Evolutionary conservation across 257 asterid species (phyloP), one percentile per base, ranked within the genome.

Genomic region (Petunia axillaris): DNA sequence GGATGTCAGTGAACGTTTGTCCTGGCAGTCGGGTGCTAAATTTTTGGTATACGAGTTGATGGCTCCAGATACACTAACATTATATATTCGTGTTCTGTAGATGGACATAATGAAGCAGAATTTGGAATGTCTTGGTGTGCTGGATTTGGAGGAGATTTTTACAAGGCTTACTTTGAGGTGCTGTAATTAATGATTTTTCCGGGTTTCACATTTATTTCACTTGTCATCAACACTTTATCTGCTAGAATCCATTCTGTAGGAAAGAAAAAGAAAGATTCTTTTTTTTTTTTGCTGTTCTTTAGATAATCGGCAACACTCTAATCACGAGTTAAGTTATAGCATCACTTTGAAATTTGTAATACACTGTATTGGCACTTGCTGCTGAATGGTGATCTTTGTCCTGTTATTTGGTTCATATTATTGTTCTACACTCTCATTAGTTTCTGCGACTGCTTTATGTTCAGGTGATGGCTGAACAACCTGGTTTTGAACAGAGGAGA

Each of bases 81-180:
- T 52, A 78, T 44, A 37, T 10, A 67, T 75, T 41, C 70, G 1
- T 64, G 2, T 8, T 15, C 7, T 78, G 75, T 74, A 95, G 99
- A 95, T 83, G 99, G 99, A 25, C 99, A 95, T 83, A 91, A 86
- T 40, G 99, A 95, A 82, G 99, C 97, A 6, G 99, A 95, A 84
- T 95, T 95, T 78, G 98, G 98, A 83, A 95, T 95, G 99, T 93
- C 97, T 36, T 95, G 99, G 99, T 95, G 98, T 86, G 98, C 98
- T 57, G 98, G 99, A 85, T 93, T 93, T 77, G 93, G 93, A 59
- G 97, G 93, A 84, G 86, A 95, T 8, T 95, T 95, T 82, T 95
- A 95, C 84, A 78, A 78, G 53, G 93, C 93, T 80, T 95, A 93
- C 87, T 95, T 92, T 78, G 96, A 92, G 99, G 99, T 95, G 85